These are phyloP conservation scores for Escallonia rubra DNA, from an alignment of 129 eudicot genomes.

Conservation along the genomic window DNA sequence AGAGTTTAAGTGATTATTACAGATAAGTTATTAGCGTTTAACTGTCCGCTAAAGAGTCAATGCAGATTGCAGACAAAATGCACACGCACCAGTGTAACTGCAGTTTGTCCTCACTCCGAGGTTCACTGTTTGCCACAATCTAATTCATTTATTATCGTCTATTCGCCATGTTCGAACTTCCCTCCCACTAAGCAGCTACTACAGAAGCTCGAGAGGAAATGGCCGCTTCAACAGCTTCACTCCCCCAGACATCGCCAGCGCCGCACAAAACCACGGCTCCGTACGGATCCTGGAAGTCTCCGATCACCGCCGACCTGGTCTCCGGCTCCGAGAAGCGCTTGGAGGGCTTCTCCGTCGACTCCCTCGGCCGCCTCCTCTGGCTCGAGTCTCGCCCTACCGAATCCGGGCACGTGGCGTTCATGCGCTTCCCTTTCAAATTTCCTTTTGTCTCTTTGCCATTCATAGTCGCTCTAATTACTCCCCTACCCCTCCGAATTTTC, in stretches of 20 bases:
- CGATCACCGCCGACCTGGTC: slow-evolving; percentile 28
- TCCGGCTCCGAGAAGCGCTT: slow-evolving; percentile 38
- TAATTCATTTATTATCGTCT: no score
- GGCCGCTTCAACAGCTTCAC: slow-evolving; percentile 6
- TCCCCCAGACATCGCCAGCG: neutral
- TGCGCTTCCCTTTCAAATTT: no score
- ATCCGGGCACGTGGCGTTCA: slow-evolving; percentile 23
- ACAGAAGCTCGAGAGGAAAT: neutral
- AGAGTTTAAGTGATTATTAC: no score
- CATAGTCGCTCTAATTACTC: neutral
- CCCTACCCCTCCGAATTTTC: neutral
- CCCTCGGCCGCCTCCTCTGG: slow-evolving; percentile 30
- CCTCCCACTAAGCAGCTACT: no score
- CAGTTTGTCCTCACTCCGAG: no score
- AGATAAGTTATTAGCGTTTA: no score
- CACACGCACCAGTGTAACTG: no score
- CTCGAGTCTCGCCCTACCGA: slow-evolving; percentile 51
- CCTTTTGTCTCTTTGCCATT: neutral
- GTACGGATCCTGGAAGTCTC: slow-evolving; percentile 27
- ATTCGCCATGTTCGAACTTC: no score
- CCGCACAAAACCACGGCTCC: slow-evolving; percentile 13
- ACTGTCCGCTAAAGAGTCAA: no score
- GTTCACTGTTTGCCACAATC: no score
- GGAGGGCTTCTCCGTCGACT: slow-evolving; percentile 34
- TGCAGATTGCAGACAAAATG: no score